Evolutionary conservation across 2,329 filamentous ascomycete species (phyloP).

Genomic region (Alternaria sp.): DNA sequence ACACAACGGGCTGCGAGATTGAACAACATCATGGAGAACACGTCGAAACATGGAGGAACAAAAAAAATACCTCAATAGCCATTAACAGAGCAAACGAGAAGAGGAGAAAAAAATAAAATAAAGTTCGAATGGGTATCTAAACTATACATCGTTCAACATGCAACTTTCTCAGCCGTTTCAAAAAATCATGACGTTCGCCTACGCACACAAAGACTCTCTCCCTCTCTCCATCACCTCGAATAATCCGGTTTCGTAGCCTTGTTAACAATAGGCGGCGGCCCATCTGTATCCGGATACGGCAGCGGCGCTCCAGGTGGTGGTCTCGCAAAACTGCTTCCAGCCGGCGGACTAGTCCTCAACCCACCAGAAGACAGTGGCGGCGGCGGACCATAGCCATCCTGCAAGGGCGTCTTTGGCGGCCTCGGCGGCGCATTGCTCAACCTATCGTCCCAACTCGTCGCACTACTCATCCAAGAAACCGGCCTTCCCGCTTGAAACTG

Average conservation of each 20-base stretch:
- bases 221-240: conserved; percentile 25
- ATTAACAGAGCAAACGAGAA: neutral
- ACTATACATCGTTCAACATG: conserved; percentile 10
- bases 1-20: neutral
- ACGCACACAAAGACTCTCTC: neutral
- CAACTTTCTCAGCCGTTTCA: neutral
- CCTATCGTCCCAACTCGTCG: conserved; percentile 38
- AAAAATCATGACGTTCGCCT: neutral
- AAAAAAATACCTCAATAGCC: too few species aligned
- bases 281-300: conserved; percentile 83
- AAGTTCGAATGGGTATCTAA: conserved; percentile 28
- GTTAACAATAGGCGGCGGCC: conserved; percentile 83
- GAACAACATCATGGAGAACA: too few species aligned
- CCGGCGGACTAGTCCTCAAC: conserved; percentile 7
- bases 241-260: conserved; percentile 84
- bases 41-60: too few species aligned
- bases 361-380: conserved; percentile 22
- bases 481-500: conserved; percentile 36
- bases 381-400: conserved; percentile 31
- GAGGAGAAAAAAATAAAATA: neutral
- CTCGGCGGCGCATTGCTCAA: conserved; percentile 44
- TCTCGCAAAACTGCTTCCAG: conserved; percentile 34
- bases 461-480: conserved; percentile 36
- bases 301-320: conserved; percentile 55
- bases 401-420: conserved; percentile 53